A percentile compares a stretch with the other conserved stretches of the same genome.
Evolutionary conservation across 768 basidiomycete species (phyloP).

Genomic region (Rhodotorula babjevae): DNA sequence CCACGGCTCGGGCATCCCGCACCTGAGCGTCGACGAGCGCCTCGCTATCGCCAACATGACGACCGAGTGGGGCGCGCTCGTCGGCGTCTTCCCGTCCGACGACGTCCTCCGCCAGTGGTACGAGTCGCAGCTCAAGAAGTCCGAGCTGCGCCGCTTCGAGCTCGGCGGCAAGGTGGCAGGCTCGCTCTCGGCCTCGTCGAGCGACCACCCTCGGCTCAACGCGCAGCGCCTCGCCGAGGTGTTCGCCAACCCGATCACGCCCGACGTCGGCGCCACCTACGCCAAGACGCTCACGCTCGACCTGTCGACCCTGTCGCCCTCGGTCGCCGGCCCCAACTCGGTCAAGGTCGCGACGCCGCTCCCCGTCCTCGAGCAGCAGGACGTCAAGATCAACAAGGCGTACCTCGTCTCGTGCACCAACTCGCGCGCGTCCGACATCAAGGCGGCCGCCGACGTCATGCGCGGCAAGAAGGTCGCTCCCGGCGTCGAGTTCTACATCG

Average conservation of each 20-base stretch:
- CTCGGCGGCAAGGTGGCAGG: slow-evolving; percentile 45
- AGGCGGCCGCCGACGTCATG: slow-evolving; percentile 85
- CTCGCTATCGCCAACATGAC: slow-evolving; percentile 96
- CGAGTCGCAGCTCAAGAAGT: slow-evolving; percentile 63
- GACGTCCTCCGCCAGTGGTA: slow-evolving; percentile 80
- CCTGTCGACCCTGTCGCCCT: slow-evolving; percentile 86
- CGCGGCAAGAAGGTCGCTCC: slow-evolving; percentile 66
- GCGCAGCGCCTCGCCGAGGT: slow-evolving; percentile 64
- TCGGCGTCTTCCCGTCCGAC: slow-evolving; percentile 91
- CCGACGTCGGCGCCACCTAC: slow-evolving; percentile 75
- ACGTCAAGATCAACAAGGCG: slow-evolving; percentile 86
- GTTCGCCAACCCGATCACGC: slow-evolving; percentile 52
- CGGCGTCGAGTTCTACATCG: slow-evolving; percentile 94
- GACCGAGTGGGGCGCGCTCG: slow-evolving; percentile 98
- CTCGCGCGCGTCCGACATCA: slow-evolving; percentile 88
- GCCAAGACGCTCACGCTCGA: slow-evolving; percentile 84
- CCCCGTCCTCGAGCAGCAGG: slow-evolving; percentile 66
- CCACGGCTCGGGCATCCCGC: slow-evolving; percentile 75
- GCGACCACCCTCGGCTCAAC: slow-evolving; percentile 78
- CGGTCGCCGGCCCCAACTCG: slow-evolving; percentile 95
- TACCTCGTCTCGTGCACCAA: slow-evolving; percentile 99
- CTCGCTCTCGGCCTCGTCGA: slow-evolving; percentile 43
- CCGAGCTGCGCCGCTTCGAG: slow-evolving; percentile 72
- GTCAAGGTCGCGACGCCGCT: slow-evolving; percentile 95
- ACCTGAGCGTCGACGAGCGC: slow-evolving; percentile 80